These are phyloP conservation scores for Penicillium sp. DNA, from an alignment of 2,329 filamentous ascomycete genomes.

Conservation along the genomic window DNA sequence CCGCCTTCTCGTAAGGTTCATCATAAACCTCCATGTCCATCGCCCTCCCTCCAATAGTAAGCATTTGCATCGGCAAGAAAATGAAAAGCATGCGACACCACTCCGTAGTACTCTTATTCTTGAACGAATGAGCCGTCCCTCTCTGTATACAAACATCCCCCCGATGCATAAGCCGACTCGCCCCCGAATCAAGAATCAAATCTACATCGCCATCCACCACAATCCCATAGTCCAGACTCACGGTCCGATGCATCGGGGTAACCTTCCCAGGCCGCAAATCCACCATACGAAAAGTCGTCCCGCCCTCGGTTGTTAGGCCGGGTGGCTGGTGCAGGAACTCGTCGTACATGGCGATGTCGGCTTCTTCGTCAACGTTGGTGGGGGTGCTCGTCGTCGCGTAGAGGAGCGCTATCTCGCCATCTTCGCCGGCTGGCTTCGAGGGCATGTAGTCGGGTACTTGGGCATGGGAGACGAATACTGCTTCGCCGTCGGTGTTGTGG, in stretches of 20 bases:
- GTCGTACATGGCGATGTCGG: constrained; percentile 34
- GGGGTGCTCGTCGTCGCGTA: constrained; percentile 33
- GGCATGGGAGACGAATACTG: constrained; percentile 35
- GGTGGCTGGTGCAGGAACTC: constrained; percentile 34
- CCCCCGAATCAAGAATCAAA: constrained; percentile 37
- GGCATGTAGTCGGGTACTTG: constrained; percentile 36
- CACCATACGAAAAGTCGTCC: constrained; percentile 35
- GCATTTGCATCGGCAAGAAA: constrained; percentile 29
- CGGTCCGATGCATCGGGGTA: constrained; percentile 39
- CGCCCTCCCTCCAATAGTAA: constrained; percentile 50
- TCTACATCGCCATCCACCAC: constrained; percentile 40
- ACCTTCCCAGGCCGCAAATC: constrained; percentile 34
- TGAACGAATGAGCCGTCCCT: constrained; percentile 32
- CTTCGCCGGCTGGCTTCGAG: constrained; percentile 25
- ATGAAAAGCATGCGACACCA: constrained; percentile 36
- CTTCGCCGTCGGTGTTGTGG: constrained; percentile 37
- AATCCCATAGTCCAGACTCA: constrained; percentile 39
- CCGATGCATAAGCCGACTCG: constrained; percentile 29
- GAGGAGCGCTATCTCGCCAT: constrained; percentile 32
- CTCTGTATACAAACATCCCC: constrained; percentile 39
- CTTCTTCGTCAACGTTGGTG: constrained; percentile 29
- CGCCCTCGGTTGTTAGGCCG: constrained; percentile 30
- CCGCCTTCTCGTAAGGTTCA: constrained; percentile 20
- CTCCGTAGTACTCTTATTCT: constrained; percentile 24
- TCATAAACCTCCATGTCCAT: constrained; percentile 48